Evolutionary conservation across 108 stramenopile genomes (phyloP).

Genomic region (Conticribra weissflogii): DNA sequence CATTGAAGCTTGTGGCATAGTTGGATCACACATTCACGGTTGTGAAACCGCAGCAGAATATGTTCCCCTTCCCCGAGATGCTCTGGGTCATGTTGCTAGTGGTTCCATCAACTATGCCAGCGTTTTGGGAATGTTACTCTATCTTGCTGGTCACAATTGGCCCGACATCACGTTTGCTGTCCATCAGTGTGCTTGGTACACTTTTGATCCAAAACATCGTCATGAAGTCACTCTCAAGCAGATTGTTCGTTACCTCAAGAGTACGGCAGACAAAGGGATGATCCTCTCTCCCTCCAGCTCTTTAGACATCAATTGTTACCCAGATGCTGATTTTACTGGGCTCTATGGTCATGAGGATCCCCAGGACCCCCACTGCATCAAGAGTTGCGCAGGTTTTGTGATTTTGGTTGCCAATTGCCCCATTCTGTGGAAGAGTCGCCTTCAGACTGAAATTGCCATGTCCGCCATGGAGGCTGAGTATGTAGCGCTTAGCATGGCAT

Average conservation of each 20-base stretch:
- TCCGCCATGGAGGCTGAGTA: constrained; percentile 65
- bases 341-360: constrained; percentile 32
- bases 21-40: background rate
- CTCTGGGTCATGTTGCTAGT: constrained; percentile 1
- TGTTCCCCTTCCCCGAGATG: constrained; percentile 16
- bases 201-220: background rate
- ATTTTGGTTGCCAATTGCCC: constrained; percentile 43
- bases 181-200: constrained; percentile 30
- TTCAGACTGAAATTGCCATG: constrained; percentile 57
- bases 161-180: constrained; percentile 51
- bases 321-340: constrained; percentile 12
- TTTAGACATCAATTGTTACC: constrained; percentile 48
- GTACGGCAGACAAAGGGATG: constrained; percentile 20
- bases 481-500: constrained; percentile 38
- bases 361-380: constrained; percentile 31
- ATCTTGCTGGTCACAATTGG: constrained; percentile 40
- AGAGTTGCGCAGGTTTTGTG: constrained; percentile 59
- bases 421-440: constrained; percentile 52
- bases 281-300: constrained; percentile 23
- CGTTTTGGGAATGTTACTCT: constrained; percentile 54
- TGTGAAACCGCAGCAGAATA: constrained; percentile 1
- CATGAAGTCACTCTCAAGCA: constrained; percentile 9
- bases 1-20: constrained; percentile 2
- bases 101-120: constrained; percentile 17
- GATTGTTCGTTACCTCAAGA: constrained; percentile 8